phyloP scores from a whole-genome alignment of 768 basidiomycete genomes.

The Russula ochroleuca region DNA sequence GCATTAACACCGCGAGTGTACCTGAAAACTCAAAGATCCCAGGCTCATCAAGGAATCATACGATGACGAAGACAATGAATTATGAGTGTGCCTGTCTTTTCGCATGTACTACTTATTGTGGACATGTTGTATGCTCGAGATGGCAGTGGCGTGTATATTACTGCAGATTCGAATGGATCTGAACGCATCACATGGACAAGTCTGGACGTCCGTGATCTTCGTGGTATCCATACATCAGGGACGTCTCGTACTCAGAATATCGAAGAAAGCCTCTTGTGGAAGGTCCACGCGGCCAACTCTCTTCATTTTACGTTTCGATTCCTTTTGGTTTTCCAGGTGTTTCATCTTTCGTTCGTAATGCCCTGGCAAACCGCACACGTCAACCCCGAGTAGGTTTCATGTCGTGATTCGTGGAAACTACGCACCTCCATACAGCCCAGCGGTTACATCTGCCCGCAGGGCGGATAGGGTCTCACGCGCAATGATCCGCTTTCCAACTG shows the following conservation, averaged over 20 bases:
- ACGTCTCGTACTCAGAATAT: constrained; percentile 67
- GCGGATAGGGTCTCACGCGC: constrained; percentile 87
- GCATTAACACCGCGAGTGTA: constrained; percentile 1
- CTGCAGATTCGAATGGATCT: constrained; percentile 1
- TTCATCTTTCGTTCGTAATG: constrained; percentile 94
- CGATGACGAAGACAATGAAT: constrained; percentile 88
- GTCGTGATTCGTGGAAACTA: constrained; percentile 7
- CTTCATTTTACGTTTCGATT: constrained; percentile 87
- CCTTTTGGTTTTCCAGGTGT: constrained; percentile 86
- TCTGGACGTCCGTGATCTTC: constrained; percentile 7
- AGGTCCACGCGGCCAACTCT: constrained; percentile 82
- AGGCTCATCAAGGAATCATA: constrained; percentile 91
- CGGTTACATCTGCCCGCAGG: constrained; percentile 87
- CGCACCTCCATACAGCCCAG: constrained; percentile 83
- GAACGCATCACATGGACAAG: constrained; percentile 4
- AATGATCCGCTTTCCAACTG: constrained; percentile 79
- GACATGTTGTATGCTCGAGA: constrained; percentile 14
- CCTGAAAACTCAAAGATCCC: constrained; percentile 25
- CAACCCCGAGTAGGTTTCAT: neutral
- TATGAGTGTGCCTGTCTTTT: constrained; percentile 39
- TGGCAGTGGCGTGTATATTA: constrained; percentile 18
- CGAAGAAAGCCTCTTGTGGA: constrained; percentile 94
- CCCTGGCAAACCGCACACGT: constrained; percentile 38
- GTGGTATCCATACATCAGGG: constrained; percentile 11
- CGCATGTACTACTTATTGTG: constrained; percentile 15